Evolutionary conservation across 176 grass and related monocot species (phyloP).

Genomic region (Oryza coarctata): DNA sequence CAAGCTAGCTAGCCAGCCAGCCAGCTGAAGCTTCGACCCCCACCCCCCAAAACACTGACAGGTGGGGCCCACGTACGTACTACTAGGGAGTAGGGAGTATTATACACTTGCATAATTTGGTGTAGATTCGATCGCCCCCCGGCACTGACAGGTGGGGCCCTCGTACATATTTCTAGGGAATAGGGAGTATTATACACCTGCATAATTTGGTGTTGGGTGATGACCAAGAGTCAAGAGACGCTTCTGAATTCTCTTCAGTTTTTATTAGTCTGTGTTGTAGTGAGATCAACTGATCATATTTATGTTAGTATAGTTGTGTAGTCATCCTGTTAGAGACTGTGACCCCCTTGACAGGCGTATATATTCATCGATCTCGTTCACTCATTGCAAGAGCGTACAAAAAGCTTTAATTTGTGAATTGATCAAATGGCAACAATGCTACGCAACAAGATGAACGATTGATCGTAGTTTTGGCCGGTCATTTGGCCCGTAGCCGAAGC

Average conservation of each 20-base stretch:
- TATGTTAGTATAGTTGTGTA: not conserved
- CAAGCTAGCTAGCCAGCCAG: not conserved
- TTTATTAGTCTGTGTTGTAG: too few relatives aligned
- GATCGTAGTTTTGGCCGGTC: not conserved
- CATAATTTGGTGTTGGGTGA: not conserved
- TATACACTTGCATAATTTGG: not conserved
- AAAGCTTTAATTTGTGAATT: not conserved
- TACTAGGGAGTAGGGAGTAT: not conserved
- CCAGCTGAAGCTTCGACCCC: not conserved
- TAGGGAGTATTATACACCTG: not conserved
- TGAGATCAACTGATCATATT: not conserved
- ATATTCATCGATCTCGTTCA: not conserved
- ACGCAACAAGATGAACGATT: slow-evolving; percentile 13
- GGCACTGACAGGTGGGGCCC: not conserved
- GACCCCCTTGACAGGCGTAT: not conserved
- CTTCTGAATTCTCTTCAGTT: not conserved
- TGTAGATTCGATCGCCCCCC: too few relatives aligned
- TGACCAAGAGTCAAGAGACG: not conserved
- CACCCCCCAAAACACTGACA: not conserved
- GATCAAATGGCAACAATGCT: not conserved
- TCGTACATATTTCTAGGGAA: too few relatives aligned
- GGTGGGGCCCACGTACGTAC: not conserved
- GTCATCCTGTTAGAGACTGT: not conserved
- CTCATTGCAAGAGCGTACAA: not conserved
- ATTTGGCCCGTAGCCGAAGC: not conserved